These are phyloP conservation scores for Ambispora gerdemannii DNA, from an alignment of 192 early-diverging fungal species.

Conservation along the genomic window DNA sequence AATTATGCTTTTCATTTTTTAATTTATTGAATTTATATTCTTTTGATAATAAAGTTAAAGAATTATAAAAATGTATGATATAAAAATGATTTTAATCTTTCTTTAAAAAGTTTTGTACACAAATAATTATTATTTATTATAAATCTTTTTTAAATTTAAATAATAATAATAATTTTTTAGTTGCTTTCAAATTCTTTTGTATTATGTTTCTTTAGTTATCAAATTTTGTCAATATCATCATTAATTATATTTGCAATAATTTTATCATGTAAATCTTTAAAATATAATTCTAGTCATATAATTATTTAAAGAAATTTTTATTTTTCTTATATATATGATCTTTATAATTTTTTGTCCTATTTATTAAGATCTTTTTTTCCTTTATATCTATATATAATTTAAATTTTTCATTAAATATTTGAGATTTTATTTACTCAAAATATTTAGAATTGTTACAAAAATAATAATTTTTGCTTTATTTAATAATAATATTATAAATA, in stretches of 20 bases:
- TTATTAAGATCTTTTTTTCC: constrained; percentile 9
- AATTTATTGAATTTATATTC: constrained; percentile 12
- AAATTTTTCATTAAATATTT: constrained; percentile 3
- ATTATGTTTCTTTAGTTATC: constrained; percentile 9
- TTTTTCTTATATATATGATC: background rate
- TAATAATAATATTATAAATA: too few relatives aligned
- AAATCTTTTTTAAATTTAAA: constrained; percentile 17
- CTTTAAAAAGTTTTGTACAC: constrained; percentile 17
- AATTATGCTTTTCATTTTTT: constrained; percentile 11
- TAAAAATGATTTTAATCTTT: constrained; percentile 6
- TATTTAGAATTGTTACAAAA: too few relatives aligned
- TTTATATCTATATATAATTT: constrained; percentile 21
- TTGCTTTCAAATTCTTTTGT: constrained; percentile 14
- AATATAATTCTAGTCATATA: constrained; percentile 23
- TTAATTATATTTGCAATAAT: background rate
- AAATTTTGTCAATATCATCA: constrained; percentile 11
- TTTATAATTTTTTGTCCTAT: constrained; percentile 16
- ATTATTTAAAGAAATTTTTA: constrained; percentile 12
- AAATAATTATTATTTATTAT: constrained; percentile 20
- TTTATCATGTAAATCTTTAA: constrained; percentile 8
- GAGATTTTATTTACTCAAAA: constrained; percentile 1
- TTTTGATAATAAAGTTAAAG: constrained; percentile 17
- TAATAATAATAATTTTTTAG: constrained; percentile 11
- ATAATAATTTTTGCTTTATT: too few relatives aligned
- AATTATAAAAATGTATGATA: constrained; percentile 8